A percentile compares a stretch with the other conserved stretches of the same genome.
These are phyloP conservation scores for Candida nanaspora DNA, from an alignment of 805 yeast species.

Conservation along the genomic window DNA sequence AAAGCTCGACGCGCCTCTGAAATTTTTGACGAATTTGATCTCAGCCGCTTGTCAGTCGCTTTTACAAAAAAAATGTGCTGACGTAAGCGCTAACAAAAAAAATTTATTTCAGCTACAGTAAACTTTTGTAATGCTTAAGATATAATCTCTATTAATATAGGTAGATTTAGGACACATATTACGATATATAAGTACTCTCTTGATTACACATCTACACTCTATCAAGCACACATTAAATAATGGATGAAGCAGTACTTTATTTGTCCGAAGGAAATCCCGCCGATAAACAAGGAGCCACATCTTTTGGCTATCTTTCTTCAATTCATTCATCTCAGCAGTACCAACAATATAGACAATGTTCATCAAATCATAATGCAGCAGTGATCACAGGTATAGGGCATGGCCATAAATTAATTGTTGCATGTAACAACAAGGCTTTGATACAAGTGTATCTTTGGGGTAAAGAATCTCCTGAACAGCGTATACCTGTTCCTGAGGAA, in stretches of 20 bases:
- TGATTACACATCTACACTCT: not conserved
- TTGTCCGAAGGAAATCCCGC: constrained; percentile 36
- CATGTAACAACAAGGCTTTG: constrained; percentile 65
- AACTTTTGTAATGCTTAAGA: too few species aligned
- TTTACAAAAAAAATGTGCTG: too few species aligned
- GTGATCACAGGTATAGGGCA: constrained; percentile 37
- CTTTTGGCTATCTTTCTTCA: constrained; percentile 32
- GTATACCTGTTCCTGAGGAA: constrained; percentile 79
- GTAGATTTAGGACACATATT: too few species aligned
- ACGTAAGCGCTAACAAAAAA: too few species aligned
- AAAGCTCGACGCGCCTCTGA: not conserved
- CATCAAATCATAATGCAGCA: constrained; percentile 38
- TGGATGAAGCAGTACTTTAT: constrained; percentile 48
- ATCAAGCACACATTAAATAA: constrained; percentile 8
- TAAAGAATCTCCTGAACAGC: constrained; percentile 66
- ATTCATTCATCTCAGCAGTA: constrained; percentile 40
- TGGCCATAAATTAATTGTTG: constrained; percentile 52
- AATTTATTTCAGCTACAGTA: not conserved
- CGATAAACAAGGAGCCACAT: constrained; percentile 29
- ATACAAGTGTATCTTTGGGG: constrained; percentile 67
- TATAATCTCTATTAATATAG: too few species aligned
- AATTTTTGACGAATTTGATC: too few species aligned
- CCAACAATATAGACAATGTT: constrained; percentile 46
- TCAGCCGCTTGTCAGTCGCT: too few species aligned
- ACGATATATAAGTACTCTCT: not conserved